These are phyloP conservation scores for Penicillium brasilianum DNA, from an alignment of 2,329 filamentous ascomycete species.

Conservation along the genomic window DNA sequence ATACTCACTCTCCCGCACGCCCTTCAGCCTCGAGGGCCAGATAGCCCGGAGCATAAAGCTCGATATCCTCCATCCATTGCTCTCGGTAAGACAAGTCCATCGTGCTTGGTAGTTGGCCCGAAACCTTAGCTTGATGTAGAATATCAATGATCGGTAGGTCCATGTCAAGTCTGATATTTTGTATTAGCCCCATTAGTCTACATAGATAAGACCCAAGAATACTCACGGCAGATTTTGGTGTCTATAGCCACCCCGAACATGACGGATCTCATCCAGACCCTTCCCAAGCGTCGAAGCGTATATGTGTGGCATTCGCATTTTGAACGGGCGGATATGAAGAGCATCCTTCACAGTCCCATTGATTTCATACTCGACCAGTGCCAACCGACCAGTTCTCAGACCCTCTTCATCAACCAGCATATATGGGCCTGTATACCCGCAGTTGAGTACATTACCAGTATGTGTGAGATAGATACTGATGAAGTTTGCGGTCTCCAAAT, in stretches of 20 bases:
- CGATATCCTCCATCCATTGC: conserved; percentile 22
- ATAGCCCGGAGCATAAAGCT: conserved; percentile 21
- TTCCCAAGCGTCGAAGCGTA: neutral
- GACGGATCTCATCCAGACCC: neutral
- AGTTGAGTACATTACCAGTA: conserved; percentile 8
- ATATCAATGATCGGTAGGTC: conserved; percentile 21
- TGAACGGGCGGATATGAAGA: conserved; percentile 11
- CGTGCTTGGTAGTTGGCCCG: conserved; percentile 14
- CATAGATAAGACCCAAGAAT: neutral
- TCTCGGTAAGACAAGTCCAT: conserved; percentile 18
- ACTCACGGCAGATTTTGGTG: neutral
- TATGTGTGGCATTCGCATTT: conserved; percentile 5
- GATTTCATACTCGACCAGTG: conserved; percentile 11
- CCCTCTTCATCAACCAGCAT: conserved; percentile 15
- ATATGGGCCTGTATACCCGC: conserved; percentile 3
- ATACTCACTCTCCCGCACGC: conserved; percentile 9
- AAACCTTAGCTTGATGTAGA: conserved; percentile 19
- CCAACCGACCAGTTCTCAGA: conserved; percentile 7
- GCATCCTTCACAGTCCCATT: conserved; percentile 9
- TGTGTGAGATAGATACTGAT: conserved; percentile 8
- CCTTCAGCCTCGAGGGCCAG: conserved; percentile 19
- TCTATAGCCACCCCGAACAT: neutral
- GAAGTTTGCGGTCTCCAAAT: conserved; percentile 13
- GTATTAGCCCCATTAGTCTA: neutral
- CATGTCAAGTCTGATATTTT: conserved; percentile 15